Base-by-base conservation (phyloP, 345 rosid genomes). In the Citrus unshiu region DNA sequence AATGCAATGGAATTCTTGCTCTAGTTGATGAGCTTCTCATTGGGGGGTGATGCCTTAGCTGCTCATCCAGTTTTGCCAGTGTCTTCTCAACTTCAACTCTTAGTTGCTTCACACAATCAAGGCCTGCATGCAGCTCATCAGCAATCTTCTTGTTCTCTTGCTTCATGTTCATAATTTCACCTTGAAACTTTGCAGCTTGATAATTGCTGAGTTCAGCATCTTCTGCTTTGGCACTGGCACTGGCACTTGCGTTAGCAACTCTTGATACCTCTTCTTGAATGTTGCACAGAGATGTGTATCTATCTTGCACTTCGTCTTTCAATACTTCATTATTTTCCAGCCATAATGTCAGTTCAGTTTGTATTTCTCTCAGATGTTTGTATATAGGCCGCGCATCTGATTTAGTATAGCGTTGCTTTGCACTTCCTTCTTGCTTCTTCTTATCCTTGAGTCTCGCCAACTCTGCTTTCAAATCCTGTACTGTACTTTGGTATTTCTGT, bases 91-190 rank as follows among this genome's bases (percentile, higher is more conserved):
- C 91, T 35, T 92, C 92, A 2, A 70, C 75, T 80, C 85, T 85
- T 54, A 90, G 82, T 7, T 73, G 72, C 60, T 54, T 84, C 70
- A 91, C 94, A 10, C 86, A 83, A 13, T 84, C 87, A 59, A 85
- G 84, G 30, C 99, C 97, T 1, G 86, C 78, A n/a, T 87, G 84
- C 77, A 94, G 70, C 71, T 96, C 93, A 3, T 80, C 76, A 0
- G 89, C 84, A 27, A 96, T 88, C 89, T 90, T 96, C 70, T 75
- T 84, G 89, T 81, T 91, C 80, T 94, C 99, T 74, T 91, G 98
- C 79, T 93, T 91, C 98, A 96, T 94, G 93, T 92, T 93, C 34
- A 89, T 82, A 81, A 93, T 76, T 85, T 96, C 98, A 10, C 98
- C 98, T 66, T 90, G 97, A 75, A 91, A 91, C 88, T 90, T 90